These are phyloP conservation scores for Gracilaria gracilis DNA, from an alignment of 23 red algal genomes.

Conservation along the genomic window DNA sequence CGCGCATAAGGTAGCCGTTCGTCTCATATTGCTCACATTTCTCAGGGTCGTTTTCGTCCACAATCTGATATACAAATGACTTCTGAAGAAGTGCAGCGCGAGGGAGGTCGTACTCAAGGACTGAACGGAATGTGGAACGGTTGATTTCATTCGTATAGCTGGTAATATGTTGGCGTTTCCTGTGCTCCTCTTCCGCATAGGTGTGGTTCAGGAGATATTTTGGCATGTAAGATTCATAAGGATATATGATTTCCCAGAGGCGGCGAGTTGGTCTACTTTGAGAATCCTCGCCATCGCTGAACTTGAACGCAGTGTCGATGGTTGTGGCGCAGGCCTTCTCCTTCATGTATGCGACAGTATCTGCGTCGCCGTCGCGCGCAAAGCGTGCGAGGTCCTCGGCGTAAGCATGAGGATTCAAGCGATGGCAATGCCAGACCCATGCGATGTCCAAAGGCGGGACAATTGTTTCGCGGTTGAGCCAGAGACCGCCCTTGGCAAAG, in stretches of 20 bases:
- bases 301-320: slow-evolving; percentile 69
- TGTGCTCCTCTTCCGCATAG: slow-evolving; percentile 48
- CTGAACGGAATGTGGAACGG: slow-evolving; percentile 55
- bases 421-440: slow-evolving; percentile 82
- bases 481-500: slow-evolving; percentile 64
- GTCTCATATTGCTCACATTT: slow-evolving; percentile 64
- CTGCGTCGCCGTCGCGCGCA: slow-evolving; percentile 11
- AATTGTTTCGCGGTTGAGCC: slow-evolving; percentile 20
- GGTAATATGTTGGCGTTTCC: slow-evolving; percentile 59
- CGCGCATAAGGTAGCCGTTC: slow-evolving; percentile 61
- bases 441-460: slow-evolving; percentile 81
- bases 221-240: slow-evolving; percentile 72
- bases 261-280: slow-evolving; percentile 70
- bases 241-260: slow-evolving; percentile 77
- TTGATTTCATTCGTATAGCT: slow-evolving; percentile 65
- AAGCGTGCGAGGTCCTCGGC: slow-evolving; percentile 55
- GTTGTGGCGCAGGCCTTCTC: slow-evolving; percentile 21
- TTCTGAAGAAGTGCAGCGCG: slow-evolving; percentile 56
- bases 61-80: slow-evolving; percentile 71
- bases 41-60: slow-evolving; percentile 61
- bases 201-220: slow-evolving; percentile 54
- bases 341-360: slow-evolving; percentile 1
- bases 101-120: slow-evolving; percentile 51
- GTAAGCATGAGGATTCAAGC: slow-evolving; percentile 66
- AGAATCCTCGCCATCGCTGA: slow-evolving; percentile 80